phyloP scores from a whole-genome alignment of 495 filamentous ascomycete species.

The Talaromyces thailandensis region DNA sequence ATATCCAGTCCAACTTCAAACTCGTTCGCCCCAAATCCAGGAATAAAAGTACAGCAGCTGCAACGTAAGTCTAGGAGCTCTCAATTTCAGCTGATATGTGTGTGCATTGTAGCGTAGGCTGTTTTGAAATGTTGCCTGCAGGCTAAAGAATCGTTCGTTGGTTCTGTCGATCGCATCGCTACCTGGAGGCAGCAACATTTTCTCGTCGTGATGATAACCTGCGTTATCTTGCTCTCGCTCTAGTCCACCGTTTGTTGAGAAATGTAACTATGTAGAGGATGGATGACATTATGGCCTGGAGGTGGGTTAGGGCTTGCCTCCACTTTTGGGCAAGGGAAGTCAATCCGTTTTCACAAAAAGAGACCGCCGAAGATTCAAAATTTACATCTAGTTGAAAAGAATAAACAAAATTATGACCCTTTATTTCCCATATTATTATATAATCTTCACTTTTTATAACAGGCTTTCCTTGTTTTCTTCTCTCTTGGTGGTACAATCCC shows the following conservation, averaged over 20 bases:
- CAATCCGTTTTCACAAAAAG: not conserved
- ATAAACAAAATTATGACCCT: not conserved
- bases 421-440: not conserved
- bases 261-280: too few relatives aligned
- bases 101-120: not conserved
- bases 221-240: too few relatives aligned
- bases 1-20: not conserved
- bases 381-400: not conserved
- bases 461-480: not conserved
- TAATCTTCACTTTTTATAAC: not conserved
- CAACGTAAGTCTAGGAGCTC: not conserved
- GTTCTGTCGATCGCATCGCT: not conserved
- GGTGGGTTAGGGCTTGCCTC: not conserved
- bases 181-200: not conserved
- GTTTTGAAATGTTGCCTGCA: not conserved
- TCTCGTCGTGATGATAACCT: not conserved
- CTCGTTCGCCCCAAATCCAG: not conserved
- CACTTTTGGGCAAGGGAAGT: not conserved
- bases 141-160: not conserved
- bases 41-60: not conserved
- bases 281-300: too few relatives aligned
- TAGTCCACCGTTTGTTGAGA: too few relatives aligned
- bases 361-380: not conserved
- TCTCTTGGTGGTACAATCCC: not conserved
- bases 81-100: not conserved